phyloP scores from a whole-genome alignment of 371 early-diverging fungal species.

The Apophysomyces ossiformis region DNA sequence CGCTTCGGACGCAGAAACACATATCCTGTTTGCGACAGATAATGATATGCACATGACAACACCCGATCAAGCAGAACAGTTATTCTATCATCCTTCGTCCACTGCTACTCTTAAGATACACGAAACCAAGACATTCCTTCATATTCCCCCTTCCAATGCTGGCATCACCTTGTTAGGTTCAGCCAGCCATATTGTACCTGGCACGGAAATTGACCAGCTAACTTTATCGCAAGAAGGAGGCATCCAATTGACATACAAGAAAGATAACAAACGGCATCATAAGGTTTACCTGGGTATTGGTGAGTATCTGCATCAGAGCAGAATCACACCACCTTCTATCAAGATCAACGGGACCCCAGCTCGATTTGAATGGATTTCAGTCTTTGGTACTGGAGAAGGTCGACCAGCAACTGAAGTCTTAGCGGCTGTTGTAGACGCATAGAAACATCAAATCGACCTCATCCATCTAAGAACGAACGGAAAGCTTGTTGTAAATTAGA shows the following conservation, averaged over 20 bases:
- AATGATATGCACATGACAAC: slow-evolving; percentile 43
- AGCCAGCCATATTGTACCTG: slow-evolving; percentile 51
- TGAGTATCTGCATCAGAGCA: slow-evolving; percentile 18
- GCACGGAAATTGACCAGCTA: slow-evolving; percentile 37
- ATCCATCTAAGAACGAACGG: slow-evolving; percentile 15
- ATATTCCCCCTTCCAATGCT: slow-evolving; percentile 37
- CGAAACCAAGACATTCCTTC: slow-evolving; percentile 52
- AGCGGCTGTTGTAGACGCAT: slow-evolving; percentile 22
- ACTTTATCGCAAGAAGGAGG: slow-evolving; percentile 4
- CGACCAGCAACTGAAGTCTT: slow-evolving; percentile 27
- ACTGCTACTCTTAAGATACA: slow-evolving; percentile 33
- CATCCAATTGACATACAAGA: slow-evolving; percentile 21
- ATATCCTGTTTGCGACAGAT: slow-evolving; percentile 40
- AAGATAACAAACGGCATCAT: slow-evolving; percentile 30
- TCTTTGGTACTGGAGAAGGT: slow-evolving; percentile 32
- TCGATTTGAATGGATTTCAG: slow-evolving; percentile 29
- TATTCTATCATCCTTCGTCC: slow-evolving; percentile 51
- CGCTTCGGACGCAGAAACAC: slow-evolving; percentile 22
- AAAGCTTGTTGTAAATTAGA: slow-evolving; percentile 10
- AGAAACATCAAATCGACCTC: not conserved
- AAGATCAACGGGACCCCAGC: slow-evolving; percentile 30
- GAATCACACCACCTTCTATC: slow-evolving; percentile 16
- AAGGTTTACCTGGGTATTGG: slow-evolving; percentile 37
- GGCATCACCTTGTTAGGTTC: slow-evolving; percentile 39
- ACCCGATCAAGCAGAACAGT: slow-evolving; percentile 22